A percentile compares a stretch with the other conserved stretches of the same genome.
These are phyloP conservation scores for Blastobotrys muscicola DNA, from an alignment of 805 yeast genomes.

Conservation along the genomic window DNA sequence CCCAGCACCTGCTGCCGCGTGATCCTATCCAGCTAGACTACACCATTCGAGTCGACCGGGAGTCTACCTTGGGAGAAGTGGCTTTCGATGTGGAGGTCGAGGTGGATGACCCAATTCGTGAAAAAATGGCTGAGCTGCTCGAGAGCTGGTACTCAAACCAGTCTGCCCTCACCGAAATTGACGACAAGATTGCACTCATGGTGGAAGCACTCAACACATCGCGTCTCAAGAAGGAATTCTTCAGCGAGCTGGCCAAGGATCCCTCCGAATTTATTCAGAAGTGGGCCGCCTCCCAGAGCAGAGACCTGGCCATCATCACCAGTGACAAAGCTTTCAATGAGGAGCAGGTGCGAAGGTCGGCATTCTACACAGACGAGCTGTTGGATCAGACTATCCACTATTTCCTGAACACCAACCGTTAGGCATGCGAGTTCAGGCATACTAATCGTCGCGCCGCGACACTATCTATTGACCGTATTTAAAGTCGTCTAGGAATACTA, in stretches of 20 bases:
- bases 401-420: constrained; percentile 33
- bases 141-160: constrained; percentile 34
- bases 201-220: constrained; percentile 43
- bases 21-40: constrained; percentile 75
- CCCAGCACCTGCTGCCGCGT: constrained; percentile 62
- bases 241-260: constrained; percentile 58
- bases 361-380: constrained; percentile 71
- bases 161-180: constrained; percentile 34
- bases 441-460: background rate
- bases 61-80: constrained; percentile 65
- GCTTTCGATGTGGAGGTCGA: constrained; percentile 68
- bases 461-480: background rate
- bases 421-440: too few species aligned
- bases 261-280: constrained; percentile 68
- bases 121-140: constrained; percentile 29
- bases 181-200: constrained; percentile 36
- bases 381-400: constrained; percentile 72
- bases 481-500: background rate
- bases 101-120: constrained; percentile 30
- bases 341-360: constrained; percentile 76
- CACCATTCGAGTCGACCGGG: constrained; percentile 64
- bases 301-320: constrained; percentile 73
- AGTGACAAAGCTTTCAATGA: constrained; percentile 89
- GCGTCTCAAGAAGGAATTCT: constrained; percentile 67
- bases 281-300: constrained; percentile 73